These are phyloP conservation scores for Fusarium denticulatum DNA, from an alignment of 2,329 filamentous ascomycete genomes.

Conservation along the genomic window DNA sequence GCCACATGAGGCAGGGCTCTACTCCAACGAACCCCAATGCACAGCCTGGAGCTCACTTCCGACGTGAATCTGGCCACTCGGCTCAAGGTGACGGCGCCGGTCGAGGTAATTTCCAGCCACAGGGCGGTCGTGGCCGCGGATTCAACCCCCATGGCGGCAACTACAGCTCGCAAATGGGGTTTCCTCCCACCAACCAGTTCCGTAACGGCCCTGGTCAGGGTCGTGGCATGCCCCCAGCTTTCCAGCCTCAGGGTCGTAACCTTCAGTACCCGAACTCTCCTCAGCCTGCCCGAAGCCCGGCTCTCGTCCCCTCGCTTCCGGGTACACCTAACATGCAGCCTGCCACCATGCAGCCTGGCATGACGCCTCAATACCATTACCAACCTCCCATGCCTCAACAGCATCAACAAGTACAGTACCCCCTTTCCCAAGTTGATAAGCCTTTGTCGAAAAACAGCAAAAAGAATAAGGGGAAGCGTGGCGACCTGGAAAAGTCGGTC, in stretches of 20 bases:
- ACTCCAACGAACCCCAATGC: slow-evolving; percentile 69
- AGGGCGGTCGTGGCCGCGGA: slow-evolving; percentile 61
- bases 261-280: slow-evolving; percentile 69
- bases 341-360: slow-evolving; percentile 62
- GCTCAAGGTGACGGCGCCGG: slow-evolving; percentile 66
- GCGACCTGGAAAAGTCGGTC: slow-evolving; percentile 58
- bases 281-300: slow-evolving; percentile 72
- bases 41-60: slow-evolving; percentile 77
- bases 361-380: slow-evolving; percentile 73
- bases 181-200: slow-evolving; percentile 55
- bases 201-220: slow-evolving; percentile 57
- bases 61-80: slow-evolving; percentile 88
- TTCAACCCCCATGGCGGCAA: slow-evolving; percentile 57
- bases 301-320: slow-evolving; percentile 71
- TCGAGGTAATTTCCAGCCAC: slow-evolving; percentile 63
- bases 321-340: slow-evolving; percentile 75
- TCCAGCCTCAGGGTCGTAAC: slow-evolving; percentile 56
- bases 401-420: slow-evolving; percentile 70
- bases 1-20: slow-evolving; percentile 75
- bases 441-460: slow-evolving; percentile 54
- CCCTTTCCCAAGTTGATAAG: slow-evolving; percentile 51
- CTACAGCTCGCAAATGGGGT: slow-evolving; percentile 59
- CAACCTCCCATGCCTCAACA: slow-evolving; percentile 65
- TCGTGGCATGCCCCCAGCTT: slow-evolving; percentile 62
- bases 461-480: slow-evolving; percentile 57